Evolutionary conservation across 73 alveolate genomes (phyloP), one percentile per base, ranked within the genome.

Genomic region (Symbiodinium pilosum): DNA sequence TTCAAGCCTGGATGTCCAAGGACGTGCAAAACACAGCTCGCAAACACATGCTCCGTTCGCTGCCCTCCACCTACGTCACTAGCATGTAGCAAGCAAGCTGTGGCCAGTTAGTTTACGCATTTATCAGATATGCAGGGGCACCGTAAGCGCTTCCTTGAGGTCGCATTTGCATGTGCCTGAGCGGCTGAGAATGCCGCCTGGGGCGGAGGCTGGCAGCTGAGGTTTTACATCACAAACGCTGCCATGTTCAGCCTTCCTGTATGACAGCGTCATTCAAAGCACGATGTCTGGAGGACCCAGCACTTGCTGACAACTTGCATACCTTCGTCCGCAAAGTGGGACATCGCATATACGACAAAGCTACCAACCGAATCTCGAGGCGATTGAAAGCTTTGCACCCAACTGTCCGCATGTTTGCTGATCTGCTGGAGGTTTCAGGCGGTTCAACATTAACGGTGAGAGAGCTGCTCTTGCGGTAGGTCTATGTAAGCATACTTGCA

Each of bases 271-370:
- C 2, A 26, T 9, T 54, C 73, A 54, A 54, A n/a, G 26, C 73
- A 24, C 32, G 73, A n/a, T 54, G 59, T 47, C 59, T 47, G 59
- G 59, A 64, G 81, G 81, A 64, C 39, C 2, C 21, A 24, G 41
- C 81, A 9, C 41, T 64, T 24, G 14, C 30, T 24, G 81, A 64
- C 2, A 64, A 64, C 30, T 38, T 64, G 38, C 12, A 64, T 5
- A 64, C 81, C 81, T 64, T 64, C 81, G 81, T 64, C 81, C 81
- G 81, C 81, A 64, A 30, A 28, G 81, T 64, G 81, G 81, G 81
- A 32, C 81, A 64, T 64, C 81, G 81, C 81, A 64, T 64, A 32
- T 28, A 4, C 34, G 81, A 64, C 81, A 64, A 64, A 5, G 30
- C 24, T 34, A 6, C 34, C 38, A 38, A 28, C 34, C 81, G 81